These are phyloP conservation scores for Pichia californica DNA, from an alignment of 805 yeast genomes.

Conservation along the genomic window DNA sequence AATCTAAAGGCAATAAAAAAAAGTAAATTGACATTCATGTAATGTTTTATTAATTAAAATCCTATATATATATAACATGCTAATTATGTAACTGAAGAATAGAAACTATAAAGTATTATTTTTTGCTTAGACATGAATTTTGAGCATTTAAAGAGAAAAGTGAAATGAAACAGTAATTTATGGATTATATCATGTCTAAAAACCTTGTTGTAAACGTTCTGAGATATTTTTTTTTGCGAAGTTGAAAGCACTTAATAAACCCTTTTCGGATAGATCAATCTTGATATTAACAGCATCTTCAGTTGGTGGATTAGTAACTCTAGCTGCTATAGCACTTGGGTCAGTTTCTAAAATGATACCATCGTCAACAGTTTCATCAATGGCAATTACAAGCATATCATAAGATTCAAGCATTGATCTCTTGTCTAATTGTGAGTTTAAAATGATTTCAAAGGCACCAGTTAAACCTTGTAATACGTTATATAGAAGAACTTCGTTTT, in stretches of 20 bases:
- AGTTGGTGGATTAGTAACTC: constrained; percentile 85
- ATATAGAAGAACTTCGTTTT: constrained; percentile 78
- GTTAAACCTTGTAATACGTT: constrained; percentile 69
- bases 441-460: constrained; percentile 74
- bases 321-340: constrained; percentile 74
- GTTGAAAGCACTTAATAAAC: constrained; percentile 76
- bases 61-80: too few species aligned
- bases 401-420: constrained; percentile 72
- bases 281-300: constrained; percentile 54
- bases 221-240: constrained; percentile 69
- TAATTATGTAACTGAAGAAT: too few species aligned
- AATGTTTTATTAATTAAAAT: neutral
- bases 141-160: too few species aligned
- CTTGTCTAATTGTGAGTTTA: constrained; percentile 69
- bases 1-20: constrained; percentile 17
- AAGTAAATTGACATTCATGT: neutral
- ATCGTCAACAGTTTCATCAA: constrained; percentile 91
- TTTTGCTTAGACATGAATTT: too few species aligned
- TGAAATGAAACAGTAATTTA: too few species aligned
- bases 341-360: constrained; percentile 91
- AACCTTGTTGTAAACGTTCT: constrained; percentile 36
- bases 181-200: constrained; percentile 17
- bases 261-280: constrained; percentile 66
- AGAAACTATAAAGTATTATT: too few species aligned
- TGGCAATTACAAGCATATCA: constrained; percentile 77